Evolutionary conservation across 768 basidiomycete genomes (phyloP).

Genomic region (Fibroporia radiculosa): DNA sequence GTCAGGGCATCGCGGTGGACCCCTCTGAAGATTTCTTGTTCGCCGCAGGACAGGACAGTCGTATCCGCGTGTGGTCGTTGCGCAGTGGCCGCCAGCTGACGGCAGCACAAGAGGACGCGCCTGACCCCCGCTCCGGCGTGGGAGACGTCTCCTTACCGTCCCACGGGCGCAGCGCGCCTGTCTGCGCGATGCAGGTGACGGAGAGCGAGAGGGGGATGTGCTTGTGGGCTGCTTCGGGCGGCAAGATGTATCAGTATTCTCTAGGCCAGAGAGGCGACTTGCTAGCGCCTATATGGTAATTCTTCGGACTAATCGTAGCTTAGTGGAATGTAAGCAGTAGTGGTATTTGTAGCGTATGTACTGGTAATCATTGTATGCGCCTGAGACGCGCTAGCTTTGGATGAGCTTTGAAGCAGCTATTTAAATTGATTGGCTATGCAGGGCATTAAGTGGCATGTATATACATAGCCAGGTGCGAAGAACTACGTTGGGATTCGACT

Average conservation of each 20-base stretch:
- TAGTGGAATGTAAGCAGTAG: too few species aligned
- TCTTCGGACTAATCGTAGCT: too few species aligned
- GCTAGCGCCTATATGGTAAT: too few species aligned
- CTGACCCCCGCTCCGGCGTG: neutral
- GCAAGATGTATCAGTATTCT: constrained; percentile 38
- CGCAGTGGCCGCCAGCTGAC: constrained; percentile 39
- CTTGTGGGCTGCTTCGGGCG: constrained; percentile 48
- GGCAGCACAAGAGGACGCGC: constrained; percentile 12
- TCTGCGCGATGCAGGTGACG: constrained; percentile 45
- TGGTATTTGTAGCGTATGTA: too few species aligned
- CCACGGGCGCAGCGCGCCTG: constrained; percentile 27
- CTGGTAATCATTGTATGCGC: too few species aligned
- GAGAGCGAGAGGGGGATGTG: constrained; percentile 31
- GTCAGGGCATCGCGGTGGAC: constrained; percentile 56
- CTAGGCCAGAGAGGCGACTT: constrained; percentile 26
- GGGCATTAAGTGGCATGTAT: too few species aligned
- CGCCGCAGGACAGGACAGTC: constrained; percentile 59
- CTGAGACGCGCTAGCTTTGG: too few species aligned
- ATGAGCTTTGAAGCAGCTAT: too few species aligned
- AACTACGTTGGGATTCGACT: too few species aligned
- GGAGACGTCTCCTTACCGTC: constrained; percentile 16
- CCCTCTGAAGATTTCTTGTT: constrained; percentile 52
- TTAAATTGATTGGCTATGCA: too few species aligned
- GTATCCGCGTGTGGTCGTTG: constrained; percentile 65
- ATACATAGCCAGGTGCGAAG: too few species aligned